Evolutionary conservation across 2,329 filamentous ascomycete genomes (phyloP).

Genomic region (Uncinocarpus reesii): DNA sequence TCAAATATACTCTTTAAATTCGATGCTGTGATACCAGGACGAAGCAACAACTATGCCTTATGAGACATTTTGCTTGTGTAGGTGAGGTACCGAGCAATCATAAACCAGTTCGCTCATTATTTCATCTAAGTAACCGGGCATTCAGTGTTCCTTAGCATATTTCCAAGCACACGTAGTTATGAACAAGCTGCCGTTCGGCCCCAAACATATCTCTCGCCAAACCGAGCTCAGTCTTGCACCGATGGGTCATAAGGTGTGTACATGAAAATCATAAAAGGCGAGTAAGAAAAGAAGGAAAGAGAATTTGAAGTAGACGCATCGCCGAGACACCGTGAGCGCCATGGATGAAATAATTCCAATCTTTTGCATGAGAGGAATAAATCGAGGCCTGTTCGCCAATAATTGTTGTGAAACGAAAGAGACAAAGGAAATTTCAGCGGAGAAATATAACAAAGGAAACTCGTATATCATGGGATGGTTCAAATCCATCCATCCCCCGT

Average conservation of each 20-base stretch:
- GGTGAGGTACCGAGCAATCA: too few species aligned
- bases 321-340: conserved; percentile 1
- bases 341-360: background rate
- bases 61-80: too few species aligned
- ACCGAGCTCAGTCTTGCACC: background rate
- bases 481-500: conserved; percentile 7
- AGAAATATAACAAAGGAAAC: background rate
- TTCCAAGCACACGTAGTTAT: conserved; percentile 1
- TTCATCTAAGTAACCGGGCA: conserved; percentile 4
- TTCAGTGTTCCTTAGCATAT: background rate
- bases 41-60: too few species aligned
- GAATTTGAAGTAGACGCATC: background rate
- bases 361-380: background rate
- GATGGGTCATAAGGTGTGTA: conserved; percentile 6
- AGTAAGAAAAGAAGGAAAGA: background rate
- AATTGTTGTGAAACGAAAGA: background rate
- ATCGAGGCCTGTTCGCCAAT: background rate
- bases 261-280: conserved; percentile 1
- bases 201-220: background rate
- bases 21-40: too few species aligned
- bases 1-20: conserved; percentile 14
- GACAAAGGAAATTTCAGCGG: background rate
- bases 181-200: too few species aligned
- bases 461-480: background rate
- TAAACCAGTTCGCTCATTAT: conserved; percentile 5